These are phyloP conservation scores for Sporopachydermia lactativora DNA, from an alignment of 805 yeast genomes.

Conservation along the genomic window DNA sequence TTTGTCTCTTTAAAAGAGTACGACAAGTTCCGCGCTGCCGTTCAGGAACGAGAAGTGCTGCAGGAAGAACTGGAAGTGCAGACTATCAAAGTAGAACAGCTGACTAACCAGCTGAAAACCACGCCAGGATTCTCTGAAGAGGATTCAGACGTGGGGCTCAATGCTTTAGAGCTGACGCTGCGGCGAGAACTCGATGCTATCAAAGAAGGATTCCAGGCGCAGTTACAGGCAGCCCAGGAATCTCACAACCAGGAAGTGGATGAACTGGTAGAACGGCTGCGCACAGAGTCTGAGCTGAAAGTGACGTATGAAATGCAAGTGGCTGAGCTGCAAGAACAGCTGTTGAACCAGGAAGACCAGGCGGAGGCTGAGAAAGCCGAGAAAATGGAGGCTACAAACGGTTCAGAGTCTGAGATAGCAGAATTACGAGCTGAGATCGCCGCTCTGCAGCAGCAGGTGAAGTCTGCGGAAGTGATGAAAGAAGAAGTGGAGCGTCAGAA, in stretches of 20 bases:
- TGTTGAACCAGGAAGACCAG: constrained; percentile 13
- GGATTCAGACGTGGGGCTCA: neutral
- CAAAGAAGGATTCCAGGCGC: constrained; percentile 3
- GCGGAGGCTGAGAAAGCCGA: constrained; percentile 12
- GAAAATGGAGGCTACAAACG: too few species aligned
- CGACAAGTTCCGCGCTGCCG: neutral
- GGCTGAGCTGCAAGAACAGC: constrained; percentile 3
- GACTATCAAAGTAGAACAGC: constrained; percentile 1
- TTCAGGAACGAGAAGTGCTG: neutral
- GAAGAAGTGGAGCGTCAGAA: constrained; percentile 6
- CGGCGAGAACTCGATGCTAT: neutral
- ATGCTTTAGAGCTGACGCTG: constrained; percentile 1
- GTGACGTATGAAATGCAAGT: neutral
- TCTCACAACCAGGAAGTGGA: constrained; percentile 7
- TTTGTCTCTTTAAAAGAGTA: neutral
- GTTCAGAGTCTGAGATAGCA: too few species aligned
- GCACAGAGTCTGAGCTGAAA: neutral
- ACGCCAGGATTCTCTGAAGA: neutral
- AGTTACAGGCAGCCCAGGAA: constrained; percentile 2
- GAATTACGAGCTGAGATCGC: constrained; percentile 11
- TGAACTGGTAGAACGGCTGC: neutral
- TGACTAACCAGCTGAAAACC: neutral
- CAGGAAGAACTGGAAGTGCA: neutral
- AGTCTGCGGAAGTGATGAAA: constrained; percentile 8
- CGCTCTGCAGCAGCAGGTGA: constrained; percentile 9